These are phyloP conservation scores for Nakaseomyces delphensis DNA, from an alignment of 1,139 yeast genomes.

Conservation along the genomic window DNA sequence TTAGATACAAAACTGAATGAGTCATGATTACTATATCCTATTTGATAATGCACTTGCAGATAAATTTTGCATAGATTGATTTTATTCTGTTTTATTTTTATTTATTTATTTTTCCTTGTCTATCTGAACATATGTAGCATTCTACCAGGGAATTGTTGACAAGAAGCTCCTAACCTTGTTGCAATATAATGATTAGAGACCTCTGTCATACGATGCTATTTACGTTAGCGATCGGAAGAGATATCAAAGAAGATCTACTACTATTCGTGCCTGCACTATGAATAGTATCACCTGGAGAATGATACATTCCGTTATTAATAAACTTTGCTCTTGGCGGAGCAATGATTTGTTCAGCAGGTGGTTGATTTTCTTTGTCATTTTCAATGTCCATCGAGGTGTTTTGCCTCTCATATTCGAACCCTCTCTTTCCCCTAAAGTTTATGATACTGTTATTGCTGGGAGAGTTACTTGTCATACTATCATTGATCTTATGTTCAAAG, in stretches of 20 bases:
- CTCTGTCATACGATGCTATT: neutral
- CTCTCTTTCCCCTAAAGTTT: constrained; percentile 9
- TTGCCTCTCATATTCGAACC: constrained; percentile 6
- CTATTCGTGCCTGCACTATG: constrained; percentile 15
- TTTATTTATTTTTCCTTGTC: too few relatives aligned
- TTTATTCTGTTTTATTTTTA: too few relatives aligned
- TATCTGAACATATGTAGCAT: too few relatives aligned
- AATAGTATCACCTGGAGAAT: constrained; percentile 16
- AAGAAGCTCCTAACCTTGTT: neutral
- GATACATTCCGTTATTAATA: constrained; percentile 20
- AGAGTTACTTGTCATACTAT: constrained; percentile 14
- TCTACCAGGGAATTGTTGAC: neutral
- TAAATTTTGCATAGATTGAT: too few relatives aligned
- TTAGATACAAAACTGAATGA: too few relatives aligned
- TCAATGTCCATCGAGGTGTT: constrained; percentile 9
- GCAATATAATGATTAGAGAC: neutral
- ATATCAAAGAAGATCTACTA: constrained; percentile 22
- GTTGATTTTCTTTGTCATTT: constrained; percentile 14
- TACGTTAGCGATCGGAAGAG: constrained; percentile 9
- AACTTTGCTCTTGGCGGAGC: constrained; percentile 24
- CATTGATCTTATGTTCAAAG: constrained; percentile 14
- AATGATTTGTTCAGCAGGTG: constrained; percentile 10
- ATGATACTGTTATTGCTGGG: constrained; percentile 18
- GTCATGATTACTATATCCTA: too few relatives aligned
- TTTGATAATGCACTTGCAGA: too few relatives aligned